Base-by-base conservation (phyloP, 192 early-diverging fungal genomes). In the Jimgerdemannia lactiflua region DNA sequence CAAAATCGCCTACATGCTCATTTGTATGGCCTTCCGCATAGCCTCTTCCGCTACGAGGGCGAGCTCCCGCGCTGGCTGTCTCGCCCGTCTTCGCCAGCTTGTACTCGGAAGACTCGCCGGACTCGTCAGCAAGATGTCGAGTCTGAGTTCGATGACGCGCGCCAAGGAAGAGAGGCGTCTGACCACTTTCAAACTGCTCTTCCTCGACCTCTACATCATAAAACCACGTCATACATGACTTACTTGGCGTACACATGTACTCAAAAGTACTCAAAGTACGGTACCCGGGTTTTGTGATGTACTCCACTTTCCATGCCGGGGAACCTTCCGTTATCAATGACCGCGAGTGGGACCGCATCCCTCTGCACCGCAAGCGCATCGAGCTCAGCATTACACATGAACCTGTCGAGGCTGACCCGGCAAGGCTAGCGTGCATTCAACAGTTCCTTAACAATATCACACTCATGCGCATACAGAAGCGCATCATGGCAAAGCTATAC, bases 181-280 rank as follows among this genome's bases (percentile, higher is more conserved):
- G 6, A 67, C 67, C 7, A 17, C 40, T 7, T 67, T 39, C 67
- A 67, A 67, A n/a, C 17, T 67, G 20, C 19, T 67, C 20, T 67
- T 67, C 67, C 67, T 67, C 67, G 67, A 67, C 40, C n/a, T 67
- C 40, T 67, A 67, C 67, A n/a, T n/a, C n/a, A n/a, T n/a, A n/a
- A n/a, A n/a, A n/a, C n/a, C n/a, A n/a, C n/a, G n/a, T n/a, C n/a
- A n/a, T n/a, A n/a, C n/a, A n/a, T n/a, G n/a, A n/a, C n/a, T n/a
- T n/a, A n/a, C n/a, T n/a, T n/a, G n/a, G n/a, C n/a, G n/a, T n/a
- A n/a, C n/a, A n/a, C n/a, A n/a, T n/a, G n/a, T n/a, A n/a, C n/a
- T n/a, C n/a, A n/a, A n/a, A n/a, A n/a, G n/a, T n/a, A n/a, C n/a
- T n/a, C n/a, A n/a, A n/a, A n/a, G n/a, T n/a, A n/a, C n/a, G n/a